These are phyloP conservation scores for Quercus wislizeni DNA, from an alignment of 306 rosid species.

Conservation along the genomic window DNA sequence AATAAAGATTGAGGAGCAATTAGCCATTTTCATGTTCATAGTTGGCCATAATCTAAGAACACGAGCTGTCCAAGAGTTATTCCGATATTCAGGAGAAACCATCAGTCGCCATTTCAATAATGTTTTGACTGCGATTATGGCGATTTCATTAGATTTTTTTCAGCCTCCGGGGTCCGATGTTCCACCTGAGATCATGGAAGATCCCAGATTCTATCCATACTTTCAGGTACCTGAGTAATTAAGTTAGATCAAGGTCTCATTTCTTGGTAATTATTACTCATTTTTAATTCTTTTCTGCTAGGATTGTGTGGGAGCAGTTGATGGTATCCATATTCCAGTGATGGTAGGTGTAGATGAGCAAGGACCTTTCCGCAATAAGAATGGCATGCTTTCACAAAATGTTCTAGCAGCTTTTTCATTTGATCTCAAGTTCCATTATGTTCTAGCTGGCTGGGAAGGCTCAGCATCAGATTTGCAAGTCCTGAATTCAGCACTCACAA, in stretches of 20 bases:
- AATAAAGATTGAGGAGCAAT: conserved; percentile 89
- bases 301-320: conserved; percentile 88
- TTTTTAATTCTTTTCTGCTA: conserved; percentile 23
- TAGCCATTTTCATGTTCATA: conserved; percentile 87
- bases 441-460: conserved; percentile 98
- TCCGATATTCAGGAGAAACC: conserved; percentile 87
- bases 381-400: conserved; percentile 78
- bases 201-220: conserved; percentile 83
- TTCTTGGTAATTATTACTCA: conserved; percentile 19
- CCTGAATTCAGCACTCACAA: conserved; percentile 70
- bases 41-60: conserved; percentile 83
- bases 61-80: conserved; percentile 86
- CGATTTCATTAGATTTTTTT: conserved; percentile 71
- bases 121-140: conserved; percentile 77
- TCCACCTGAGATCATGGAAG: conserved; percentile 51
- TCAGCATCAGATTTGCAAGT: conserved; percentile 84
- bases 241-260: conserved; percentile 16
- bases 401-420: conserved; percentile 88
- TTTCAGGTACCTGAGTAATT: conserved; percentile 54
- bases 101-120: conserved; percentile 92
- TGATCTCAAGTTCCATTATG: conserved; percentile 83
- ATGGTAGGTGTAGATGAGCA: conserved; percentile 92
- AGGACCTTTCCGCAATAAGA: conserved; percentile 92
- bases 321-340: conserved; percentile 79
- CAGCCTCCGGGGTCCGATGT: conserved; percentile 57